A percentile compares a stretch with the other conserved stretches of the same genome.
Conservation (phyloP, 768 basidiomycete species). For the Podaxis rugospora region DNA sequence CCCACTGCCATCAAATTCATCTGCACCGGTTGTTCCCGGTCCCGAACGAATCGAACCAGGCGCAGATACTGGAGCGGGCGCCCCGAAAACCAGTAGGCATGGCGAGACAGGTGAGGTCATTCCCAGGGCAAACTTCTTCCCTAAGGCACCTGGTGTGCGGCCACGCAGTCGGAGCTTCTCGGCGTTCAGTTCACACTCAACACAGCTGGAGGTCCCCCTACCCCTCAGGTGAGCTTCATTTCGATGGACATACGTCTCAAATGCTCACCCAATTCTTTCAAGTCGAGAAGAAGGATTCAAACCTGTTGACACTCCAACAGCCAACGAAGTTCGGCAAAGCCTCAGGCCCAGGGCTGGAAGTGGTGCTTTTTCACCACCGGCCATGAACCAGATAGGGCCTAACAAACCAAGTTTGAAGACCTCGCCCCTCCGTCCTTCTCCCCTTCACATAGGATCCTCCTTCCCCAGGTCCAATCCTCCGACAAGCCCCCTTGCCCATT, state of each 20-base stretch:
- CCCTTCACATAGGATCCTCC: conserved; percentile 7
- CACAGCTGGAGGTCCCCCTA: conserved; percentile 23
- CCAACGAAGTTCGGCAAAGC: neutral
- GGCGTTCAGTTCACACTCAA: conserved; percentile 45
- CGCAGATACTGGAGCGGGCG: neutral
- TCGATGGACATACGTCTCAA: neutral
- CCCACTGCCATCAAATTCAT: neutral
- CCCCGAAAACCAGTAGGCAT: neutral
- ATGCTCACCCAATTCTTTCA: neutral
- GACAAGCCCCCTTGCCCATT: conserved; percentile 29
- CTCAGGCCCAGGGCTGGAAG: neutral
- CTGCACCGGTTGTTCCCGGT: neutral
- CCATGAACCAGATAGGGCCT: neutral
- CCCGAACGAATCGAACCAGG: neutral
- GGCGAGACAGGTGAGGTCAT: conserved; percentile 24
- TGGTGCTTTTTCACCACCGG: neutral
- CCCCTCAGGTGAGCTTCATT: conserved; percentile 25
- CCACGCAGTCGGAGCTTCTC: conserved; percentile 80
- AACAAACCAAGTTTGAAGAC: conserved; percentile 16
- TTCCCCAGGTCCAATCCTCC: conserved; percentile 22
- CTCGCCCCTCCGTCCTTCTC: conserved; percentile 34
- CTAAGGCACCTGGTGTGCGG: conserved; percentile 44
- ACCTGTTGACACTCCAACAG: conserved; percentile 6
- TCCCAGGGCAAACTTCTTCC: conserved; percentile 62
- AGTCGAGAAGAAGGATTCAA: conserved; percentile 23